These are phyloP conservation scores for Chalara sp. DNA, from an alignment of 2,329 filamentous ascomycete genomes.

Conservation along the genomic window DNA sequence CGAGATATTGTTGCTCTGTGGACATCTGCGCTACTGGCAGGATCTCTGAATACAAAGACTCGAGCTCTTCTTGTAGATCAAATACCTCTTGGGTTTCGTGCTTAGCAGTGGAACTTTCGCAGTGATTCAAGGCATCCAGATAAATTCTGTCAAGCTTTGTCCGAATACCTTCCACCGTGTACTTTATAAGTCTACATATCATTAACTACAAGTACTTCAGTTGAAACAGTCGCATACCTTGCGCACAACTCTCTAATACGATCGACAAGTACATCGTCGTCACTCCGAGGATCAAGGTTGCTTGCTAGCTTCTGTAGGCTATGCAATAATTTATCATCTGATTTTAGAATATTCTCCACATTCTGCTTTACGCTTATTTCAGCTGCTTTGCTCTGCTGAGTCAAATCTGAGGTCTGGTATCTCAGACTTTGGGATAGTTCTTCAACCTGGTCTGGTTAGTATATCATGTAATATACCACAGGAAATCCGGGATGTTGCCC, in stretches of 20 bases:
- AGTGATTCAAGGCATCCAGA: conserved; percentile 37
- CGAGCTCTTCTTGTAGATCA: conserved; percentile 55
- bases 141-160: conserved; percentile 50
- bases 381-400: conserved; percentile 42
- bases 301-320: conserved; percentile 60
- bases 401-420: conserved; percentile 40
- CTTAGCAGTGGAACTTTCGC: conserved; percentile 1
- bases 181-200: conserved; percentile 44
- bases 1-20: conserved; percentile 58
- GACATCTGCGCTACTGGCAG: conserved; percentile 65
- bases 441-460: conserved; percentile 34
- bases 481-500: background rate
- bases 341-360: conserved; percentile 43
- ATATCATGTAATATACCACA: background rate
- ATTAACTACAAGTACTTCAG: conserved; percentile 1
- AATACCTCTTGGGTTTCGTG: conserved; percentile 33
- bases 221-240: conserved; percentile 29
- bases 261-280: conserved; percentile 46
- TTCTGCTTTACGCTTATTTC: conserved; percentile 40
- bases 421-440: conserved; percentile 40
- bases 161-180: conserved; percentile 47
- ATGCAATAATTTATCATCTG: conserved; percentile 59
- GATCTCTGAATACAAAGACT: conserved; percentile 64
- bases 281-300: conserved; percentile 48
- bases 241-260: conserved; percentile 53